Evolutionary conservation across 306 rosid species (phyloP), one percentile per base, ranked within the genome.

Genomic region (Cicer bijugum): DNA sequence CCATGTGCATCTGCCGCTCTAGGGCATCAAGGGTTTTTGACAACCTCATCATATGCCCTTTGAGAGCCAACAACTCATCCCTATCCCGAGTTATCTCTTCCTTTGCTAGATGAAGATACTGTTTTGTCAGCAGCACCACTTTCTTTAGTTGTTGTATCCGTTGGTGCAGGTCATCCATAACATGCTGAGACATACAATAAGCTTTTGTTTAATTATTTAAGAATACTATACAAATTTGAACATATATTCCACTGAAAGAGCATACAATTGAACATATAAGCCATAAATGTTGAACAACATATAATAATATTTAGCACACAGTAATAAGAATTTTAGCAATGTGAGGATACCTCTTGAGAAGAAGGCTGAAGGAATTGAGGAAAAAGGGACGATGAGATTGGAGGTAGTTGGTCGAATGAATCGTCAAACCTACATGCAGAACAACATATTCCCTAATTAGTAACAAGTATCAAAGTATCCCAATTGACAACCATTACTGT

Each of bases 301-400:
- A 59, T 12, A 59, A 8, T 47, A 28, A 11, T 23, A 58, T 58
- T 10, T 58, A 12, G 39, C 15, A 57, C 65, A 58, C 4, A 58
- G 12, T 11, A 33, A 14, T 39, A 39, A 40, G 12, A 14, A 16
- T 8, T 14, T 63, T 39, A 63, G 48, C 48, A 38, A 15, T 15
- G 33, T 5, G 69, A 40, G 37, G 7, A 63, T 63, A 63, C 69
- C 69, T 63, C 37, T 7, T 12, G 48, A 6, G 69, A 40, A 40
- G 69, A 63, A 63, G 69, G 69, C 35, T 9, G 69, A 17, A 63
- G 69, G 51, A 63, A 63, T 15, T 9, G 69, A 63, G 33, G 37
- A 40, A 63, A 63, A 63, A 63, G 35, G 4, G 63, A 20, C 5
- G 51, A 40, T 16, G 69, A 40, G 37, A 9, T 6, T 28, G 7